phyloP scores from a whole-genome alignment of 179 eudicot genomes.

The Vitellaria paradoxa region DNA sequence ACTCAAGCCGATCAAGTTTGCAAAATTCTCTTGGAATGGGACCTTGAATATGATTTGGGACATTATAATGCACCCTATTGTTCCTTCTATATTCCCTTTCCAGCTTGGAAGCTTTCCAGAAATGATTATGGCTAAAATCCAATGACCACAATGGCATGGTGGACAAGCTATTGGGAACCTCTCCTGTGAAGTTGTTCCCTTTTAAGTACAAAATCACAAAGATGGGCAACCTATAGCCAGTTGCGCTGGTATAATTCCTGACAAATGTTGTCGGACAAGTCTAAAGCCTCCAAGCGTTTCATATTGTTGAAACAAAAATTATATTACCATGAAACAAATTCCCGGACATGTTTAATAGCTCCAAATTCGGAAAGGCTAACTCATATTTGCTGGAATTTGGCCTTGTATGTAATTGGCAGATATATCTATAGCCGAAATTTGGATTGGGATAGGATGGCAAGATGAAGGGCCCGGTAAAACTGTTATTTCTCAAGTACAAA shows the following conservation, averaged over 20 bases:
- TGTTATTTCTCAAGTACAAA: too few species aligned
- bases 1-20: too few species aligned
- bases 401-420: too few species aligned
- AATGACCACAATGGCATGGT: neutral
- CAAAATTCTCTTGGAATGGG: neutral
- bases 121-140: conserved; percentile 6
- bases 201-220: neutral
- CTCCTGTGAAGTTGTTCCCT: neutral
- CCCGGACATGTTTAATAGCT: too few species aligned
- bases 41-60: neutral
- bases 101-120: neutral
- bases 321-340: too few species aligned
- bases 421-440: too few species aligned
- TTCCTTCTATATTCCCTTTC: neutral
- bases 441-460: too few species aligned
- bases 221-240: neutral
- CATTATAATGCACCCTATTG: neutral
- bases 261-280: neutral
- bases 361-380: too few species aligned
- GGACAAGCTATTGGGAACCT: neutral
- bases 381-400: too few species aligned
- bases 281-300: neutral
- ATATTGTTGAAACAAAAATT: too few species aligned
- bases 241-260: neutral
- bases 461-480: too few species aligned